These are phyloP conservation scores for Pseudozyma hubeiensis DNA, from an alignment of 1,284 basidiomycete genomes.

Conservation along the genomic window DNA sequence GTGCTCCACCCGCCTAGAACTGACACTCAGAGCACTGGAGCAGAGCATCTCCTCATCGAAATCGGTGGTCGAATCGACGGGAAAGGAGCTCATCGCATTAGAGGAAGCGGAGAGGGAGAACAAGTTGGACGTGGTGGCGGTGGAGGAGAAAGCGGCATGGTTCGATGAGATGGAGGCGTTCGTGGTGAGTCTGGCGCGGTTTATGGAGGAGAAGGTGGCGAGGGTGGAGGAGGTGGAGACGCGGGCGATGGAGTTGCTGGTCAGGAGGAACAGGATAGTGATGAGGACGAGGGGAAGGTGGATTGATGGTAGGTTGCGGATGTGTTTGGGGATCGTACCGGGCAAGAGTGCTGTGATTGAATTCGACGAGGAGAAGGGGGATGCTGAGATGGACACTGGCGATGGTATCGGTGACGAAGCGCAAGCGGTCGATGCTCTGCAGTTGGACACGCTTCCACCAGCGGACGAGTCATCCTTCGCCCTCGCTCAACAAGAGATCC, in stretches of 20 bases:
- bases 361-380: conserved; percentile 1
- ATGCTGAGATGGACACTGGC: background rate
- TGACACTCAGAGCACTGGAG: conserved; percentile 38
- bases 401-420: background rate
- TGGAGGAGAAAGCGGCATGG: conserved; percentile 59
- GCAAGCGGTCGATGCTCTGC: background rate
- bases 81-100: conserved; percentile 31
- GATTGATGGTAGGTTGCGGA: conserved; percentile 39
- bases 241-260: conserved; percentile 39
- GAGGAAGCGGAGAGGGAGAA: conserved; percentile 49
- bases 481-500: conserved; percentile 25
- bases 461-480: conserved; percentile 40
- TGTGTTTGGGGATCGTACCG: conserved; percentile 36
- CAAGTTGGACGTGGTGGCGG: conserved; percentile 44
- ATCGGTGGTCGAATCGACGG: conserved; percentile 24
- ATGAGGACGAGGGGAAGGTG: conserved; percentile 30
- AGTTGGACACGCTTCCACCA: conserved; percentile 12
- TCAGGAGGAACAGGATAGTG: conserved; percentile 30
- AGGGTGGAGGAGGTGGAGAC: conserved; percentile 55
- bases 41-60: conserved; percentile 36
- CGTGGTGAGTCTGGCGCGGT: conserved; percentile 52
- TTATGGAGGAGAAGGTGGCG: conserved; percentile 58
- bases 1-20: conserved; percentile 46
- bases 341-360: conserved; percentile 28
- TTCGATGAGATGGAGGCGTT: conserved; percentile 61